Evolutionary conservation across 164 flowering plant species (phyloP).

Genomic region (Magnolia kwangsiensis): DNA sequence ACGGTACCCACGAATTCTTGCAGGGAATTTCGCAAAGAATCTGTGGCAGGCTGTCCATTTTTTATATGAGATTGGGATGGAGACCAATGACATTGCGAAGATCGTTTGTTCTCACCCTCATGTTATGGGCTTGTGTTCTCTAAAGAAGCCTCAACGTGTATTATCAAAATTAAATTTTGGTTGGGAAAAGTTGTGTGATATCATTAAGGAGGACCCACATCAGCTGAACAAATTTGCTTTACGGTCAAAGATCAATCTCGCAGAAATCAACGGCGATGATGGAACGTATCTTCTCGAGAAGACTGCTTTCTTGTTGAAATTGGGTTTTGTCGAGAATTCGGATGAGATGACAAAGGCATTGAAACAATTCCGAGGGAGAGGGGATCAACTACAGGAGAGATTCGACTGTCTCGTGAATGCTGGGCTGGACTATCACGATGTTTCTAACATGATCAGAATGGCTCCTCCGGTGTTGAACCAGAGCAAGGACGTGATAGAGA

Average conservation of each 20-base stretch:
- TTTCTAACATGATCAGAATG: slow-evolving; percentile 40
- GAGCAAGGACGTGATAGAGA: slow-evolving; percentile 34
- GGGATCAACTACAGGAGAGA: slow-evolving; percentile 61
- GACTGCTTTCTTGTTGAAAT: slow-evolving; percentile 44
- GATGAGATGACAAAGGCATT: slow-evolving; percentile 45
- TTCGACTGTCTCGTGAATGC: slow-evolving; percentile 57
- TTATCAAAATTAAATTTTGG: slow-evolving; percentile 36
- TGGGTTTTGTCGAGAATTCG: slow-evolving; percentile 54
- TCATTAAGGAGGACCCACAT: slow-evolving; percentile 50
- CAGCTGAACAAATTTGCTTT: slow-evolving; percentile 43
- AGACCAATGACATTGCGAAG: slow-evolving; percentile 34
- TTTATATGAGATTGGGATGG: slow-evolving; percentile 50
- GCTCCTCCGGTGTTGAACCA: slow-evolving; percentile 58
- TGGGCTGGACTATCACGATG: slow-evolving; percentile 52
- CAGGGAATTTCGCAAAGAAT: slow-evolving; percentile 38
- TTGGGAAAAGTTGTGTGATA: slow-evolving; percentile 35
- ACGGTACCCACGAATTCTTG: slow-evolving; percentile 37
- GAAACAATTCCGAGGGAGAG: slow-evolving; percentile 56
- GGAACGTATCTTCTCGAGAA: slow-evolving; percentile 26
- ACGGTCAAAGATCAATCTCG: slow-evolving; percentile 32
- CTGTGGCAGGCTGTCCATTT: slow-evolving; percentile 38
- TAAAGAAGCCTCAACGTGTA: slow-evolving; percentile 42
- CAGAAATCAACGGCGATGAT: slow-evolving; percentile 17
- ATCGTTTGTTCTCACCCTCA: slow-evolving; percentile 33
- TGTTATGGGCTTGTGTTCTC: slow-evolving; percentile 41